Evolutionary conservation across 2,329 filamentous ascomycete genomes (phyloP).

Genomic region (Domatiomyces globalis): DNA sequence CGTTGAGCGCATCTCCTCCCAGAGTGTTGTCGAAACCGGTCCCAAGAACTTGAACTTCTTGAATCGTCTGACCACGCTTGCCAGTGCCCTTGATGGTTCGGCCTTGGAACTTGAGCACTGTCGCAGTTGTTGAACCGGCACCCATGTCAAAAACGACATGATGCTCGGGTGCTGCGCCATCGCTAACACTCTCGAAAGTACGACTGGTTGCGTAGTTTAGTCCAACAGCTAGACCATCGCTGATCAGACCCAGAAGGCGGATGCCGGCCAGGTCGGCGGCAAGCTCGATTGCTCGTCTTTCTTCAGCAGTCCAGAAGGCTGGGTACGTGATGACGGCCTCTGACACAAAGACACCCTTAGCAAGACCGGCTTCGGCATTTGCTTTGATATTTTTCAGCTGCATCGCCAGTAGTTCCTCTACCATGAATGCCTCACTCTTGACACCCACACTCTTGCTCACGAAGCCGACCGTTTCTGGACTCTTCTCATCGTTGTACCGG

Average conservation of each 20-base stretch:
- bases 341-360: constrained; percentile 56
- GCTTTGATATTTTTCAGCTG: constrained; percentile 79
- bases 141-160: constrained; percentile 97
- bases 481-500: constrained; percentile 28
- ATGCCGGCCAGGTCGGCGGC: constrained; percentile 80
- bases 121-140: constrained; percentile 83
- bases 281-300: constrained; percentile 71
- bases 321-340: constrained; percentile 84
- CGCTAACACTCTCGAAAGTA: constrained; percentile 70
- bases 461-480: constrained; percentile 61
- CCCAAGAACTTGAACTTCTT: constrained; percentile 83
- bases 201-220: constrained; percentile 88
- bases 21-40: constrained; percentile 79
- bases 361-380: constrained; percentile 75
- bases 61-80: constrained; percentile 89
- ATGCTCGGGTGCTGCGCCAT: constrained; percentile 74
- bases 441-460: constrained; percentile 56
- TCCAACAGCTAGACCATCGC: constrained; percentile 81
- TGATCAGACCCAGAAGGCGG: constrained; percentile 70
- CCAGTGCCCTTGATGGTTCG: constrained; percentile 80
- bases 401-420: constrained; percentile 94
- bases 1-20: constrained; percentile 79
- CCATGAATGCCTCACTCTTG: constrained; percentile 51
- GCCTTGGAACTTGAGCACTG: constrained; percentile 77
- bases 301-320: constrained; percentile 76